Conservation (phyloP, 495 filamentous ascomycete species). For the Aspergillus saccharolyticus region DNA sequence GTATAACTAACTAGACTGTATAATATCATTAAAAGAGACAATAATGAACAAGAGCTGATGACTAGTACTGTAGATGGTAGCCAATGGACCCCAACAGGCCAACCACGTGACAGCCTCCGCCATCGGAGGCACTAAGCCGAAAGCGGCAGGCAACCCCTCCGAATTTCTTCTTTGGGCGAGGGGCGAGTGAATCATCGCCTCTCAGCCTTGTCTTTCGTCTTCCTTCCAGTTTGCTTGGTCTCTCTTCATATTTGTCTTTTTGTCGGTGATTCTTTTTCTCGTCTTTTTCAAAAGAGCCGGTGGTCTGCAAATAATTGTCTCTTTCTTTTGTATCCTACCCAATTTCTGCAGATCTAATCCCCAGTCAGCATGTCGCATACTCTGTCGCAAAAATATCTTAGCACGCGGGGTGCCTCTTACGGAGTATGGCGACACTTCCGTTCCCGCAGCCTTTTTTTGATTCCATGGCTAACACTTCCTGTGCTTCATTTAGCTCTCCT, state of each 20-base stretch:
- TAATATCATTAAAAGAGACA: conserved; percentile 2
- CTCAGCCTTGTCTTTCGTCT: conserved; percentile 7
- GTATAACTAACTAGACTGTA: conserved; percentile 11
- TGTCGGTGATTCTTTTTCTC: not conserved
- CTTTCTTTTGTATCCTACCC: not conserved
- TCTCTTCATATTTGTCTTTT: not conserved
- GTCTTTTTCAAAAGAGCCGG: not conserved
- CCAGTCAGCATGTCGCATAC: conserved; percentile 18
- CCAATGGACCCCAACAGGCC: too few species aligned
- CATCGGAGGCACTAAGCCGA: conserved; percentile 29
- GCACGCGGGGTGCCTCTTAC: conserved; percentile 74
- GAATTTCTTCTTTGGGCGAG: conserved; percentile 3
- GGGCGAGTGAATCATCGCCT: conserved; percentile 1
- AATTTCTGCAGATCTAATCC: not conserved
- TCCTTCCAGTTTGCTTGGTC: not conserved
- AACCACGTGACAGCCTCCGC: conserved; percentile 21
- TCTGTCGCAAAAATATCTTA: conserved; percentile 70
- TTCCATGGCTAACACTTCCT: conserved; percentile 8
- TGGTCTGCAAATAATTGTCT: not conserved
- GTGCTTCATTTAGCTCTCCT: conserved; percentile 59
- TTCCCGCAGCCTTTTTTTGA: conserved; percentile 8
- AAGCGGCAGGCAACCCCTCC: conserved; percentile 6
- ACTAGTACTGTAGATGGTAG: conserved; percentile 2
- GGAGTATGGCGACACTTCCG: conserved; percentile 47
- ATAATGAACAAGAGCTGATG: too few species aligned